These are phyloP conservation scores for Penicillium sp. DNA, from an alignment of 2,329 filamentous ascomycete species.

Conservation along the genomic window DNA sequence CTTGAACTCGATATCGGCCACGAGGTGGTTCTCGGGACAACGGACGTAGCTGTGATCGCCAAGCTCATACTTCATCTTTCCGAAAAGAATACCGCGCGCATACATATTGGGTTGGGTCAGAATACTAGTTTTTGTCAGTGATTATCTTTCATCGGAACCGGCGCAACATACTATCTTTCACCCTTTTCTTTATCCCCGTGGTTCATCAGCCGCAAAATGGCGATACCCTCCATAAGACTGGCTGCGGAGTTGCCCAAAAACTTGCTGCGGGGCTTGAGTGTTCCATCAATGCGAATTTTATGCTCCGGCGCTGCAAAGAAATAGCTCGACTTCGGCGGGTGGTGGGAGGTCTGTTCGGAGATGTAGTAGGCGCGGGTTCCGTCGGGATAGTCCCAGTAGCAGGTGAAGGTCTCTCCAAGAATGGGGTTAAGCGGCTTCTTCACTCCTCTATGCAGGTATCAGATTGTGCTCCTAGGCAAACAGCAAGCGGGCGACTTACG, in stretches of 20 bases:
- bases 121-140: conserved; percentile 49
- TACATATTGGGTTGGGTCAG: conserved; percentile 99
- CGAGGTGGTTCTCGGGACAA: conserved; percentile 77
- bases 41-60: conserved; percentile 89
- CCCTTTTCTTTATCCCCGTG: conserved; percentile 56
- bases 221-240: conserved; percentile 95
- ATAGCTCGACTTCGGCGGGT: conserved; percentile 96
- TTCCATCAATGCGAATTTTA: conserved; percentile 88
- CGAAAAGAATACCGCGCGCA: conserved; percentile 88
- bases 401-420: conserved; percentile 85
- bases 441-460: conserved; percentile 58
- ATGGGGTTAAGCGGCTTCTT: conserved; percentile 98
- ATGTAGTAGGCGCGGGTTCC: conserved; percentile 87
- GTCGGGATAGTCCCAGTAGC: conserved; percentile 88
- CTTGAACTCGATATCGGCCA: conserved; percentile 94
- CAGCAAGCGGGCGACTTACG: conserved; percentile 50
- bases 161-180: conserved; percentile 70
- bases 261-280: conserved; percentile 84
- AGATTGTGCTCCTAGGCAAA: background rate
- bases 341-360: conserved; percentile 93
- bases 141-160: background rate
- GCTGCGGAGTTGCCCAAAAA: conserved; percentile 96
- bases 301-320: conserved; percentile 96
- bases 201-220: conserved; percentile 74
- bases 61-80: conserved; percentile 99